Base-by-base conservation (phyloP, 257 asterid genomes). In the Capsicum baccatum region DNA sequence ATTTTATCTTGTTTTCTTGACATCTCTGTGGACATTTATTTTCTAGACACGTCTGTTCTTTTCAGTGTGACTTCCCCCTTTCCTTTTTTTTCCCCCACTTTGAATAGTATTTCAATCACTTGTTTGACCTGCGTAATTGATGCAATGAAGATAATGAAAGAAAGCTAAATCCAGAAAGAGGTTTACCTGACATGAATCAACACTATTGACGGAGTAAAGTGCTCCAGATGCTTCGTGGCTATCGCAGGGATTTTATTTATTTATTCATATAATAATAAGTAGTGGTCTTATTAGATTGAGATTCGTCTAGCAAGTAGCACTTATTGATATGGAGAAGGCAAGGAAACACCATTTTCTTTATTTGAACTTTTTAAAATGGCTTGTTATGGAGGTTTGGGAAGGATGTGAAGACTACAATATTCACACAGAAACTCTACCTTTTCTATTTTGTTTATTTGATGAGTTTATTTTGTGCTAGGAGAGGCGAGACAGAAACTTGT, bases 291-390 rank as follows among this genome's bases (percentile, higher is more conserved):
- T 48, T 19, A 19, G 59, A 54, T 48, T 71, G 79, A 70, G 12
- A 42, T 70, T 47, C 39, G n/a, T 71, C 58, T 44, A 71, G 80
- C 58, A 71, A 47, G 80, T 17, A 42, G 35, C 21, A 17, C 17
- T 10, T 70, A 14, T 70, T 17, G 35, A 42, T 70, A 42, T 4
- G 56, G 79, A 42, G 3, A 70, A 17, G 79, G 79, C 79, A 8
- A 39, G 9, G 56, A 33, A 64, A 64, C 14, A 68, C 74, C 80
- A 71, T 71, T 71, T 71, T 47, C 80, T 19, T 47, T 10, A n/a
- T 71, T 71, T 71, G 39, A 48, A 71, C 80, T n/a, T 68, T 68
- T 68, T 64, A 64, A 33, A 42, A 17, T 70, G 35, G 56, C 19
- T 42, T 17, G 35, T 35, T 33, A 19, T 70, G 56, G 16, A 56